phyloP scores from a whole-genome alignment of 345 rosid genomes.

The Conringia planisiliqua region DNA sequence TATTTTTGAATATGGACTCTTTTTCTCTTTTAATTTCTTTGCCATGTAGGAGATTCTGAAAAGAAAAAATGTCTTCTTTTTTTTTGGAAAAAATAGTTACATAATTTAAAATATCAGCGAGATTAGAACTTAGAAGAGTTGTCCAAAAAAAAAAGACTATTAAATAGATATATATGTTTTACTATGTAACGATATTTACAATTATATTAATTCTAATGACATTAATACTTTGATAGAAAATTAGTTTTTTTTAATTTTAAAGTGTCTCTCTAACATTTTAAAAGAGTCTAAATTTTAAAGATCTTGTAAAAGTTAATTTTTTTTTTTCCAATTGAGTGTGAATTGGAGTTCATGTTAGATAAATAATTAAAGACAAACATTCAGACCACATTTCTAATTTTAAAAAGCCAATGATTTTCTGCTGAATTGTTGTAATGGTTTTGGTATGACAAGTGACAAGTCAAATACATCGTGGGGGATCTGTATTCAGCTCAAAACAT shows the following conservation, averaged over 20 bases:
- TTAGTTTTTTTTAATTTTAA: too few relatives aligned
- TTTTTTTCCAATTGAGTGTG: too few relatives aligned
- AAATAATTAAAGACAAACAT: not conserved
- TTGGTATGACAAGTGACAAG: not conserved
- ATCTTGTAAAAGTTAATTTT: too few relatives aligned
- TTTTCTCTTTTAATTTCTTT: not conserved
- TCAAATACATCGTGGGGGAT: not conserved
- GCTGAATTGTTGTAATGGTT: not conserved
- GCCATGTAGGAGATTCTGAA: not conserved
- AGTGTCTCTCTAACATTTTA: too few relatives aligned
- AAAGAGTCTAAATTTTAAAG: too few relatives aligned
- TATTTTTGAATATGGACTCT: not conserved
- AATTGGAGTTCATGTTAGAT: not conserved
- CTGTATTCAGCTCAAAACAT: not conserved
- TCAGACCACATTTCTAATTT: not conserved
- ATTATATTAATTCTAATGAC: not conserved
- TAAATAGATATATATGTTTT: too few relatives aligned
- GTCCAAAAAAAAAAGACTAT: too few relatives aligned
- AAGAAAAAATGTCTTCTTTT: too few relatives aligned
- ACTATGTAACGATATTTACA: too few relatives aligned
- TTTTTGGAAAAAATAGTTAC: too few relatives aligned
- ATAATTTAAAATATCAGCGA: too few relatives aligned
- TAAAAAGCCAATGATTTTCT: not conserved
- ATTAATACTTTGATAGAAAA: not conserved
- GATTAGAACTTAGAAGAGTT: too few relatives aligned